Evolutionary conservation across 2,329 filamentous ascomycete species (phyloP), one percentile per base, ranked within the genome.

Genomic region (Aureobasidium sp.): DNA sequence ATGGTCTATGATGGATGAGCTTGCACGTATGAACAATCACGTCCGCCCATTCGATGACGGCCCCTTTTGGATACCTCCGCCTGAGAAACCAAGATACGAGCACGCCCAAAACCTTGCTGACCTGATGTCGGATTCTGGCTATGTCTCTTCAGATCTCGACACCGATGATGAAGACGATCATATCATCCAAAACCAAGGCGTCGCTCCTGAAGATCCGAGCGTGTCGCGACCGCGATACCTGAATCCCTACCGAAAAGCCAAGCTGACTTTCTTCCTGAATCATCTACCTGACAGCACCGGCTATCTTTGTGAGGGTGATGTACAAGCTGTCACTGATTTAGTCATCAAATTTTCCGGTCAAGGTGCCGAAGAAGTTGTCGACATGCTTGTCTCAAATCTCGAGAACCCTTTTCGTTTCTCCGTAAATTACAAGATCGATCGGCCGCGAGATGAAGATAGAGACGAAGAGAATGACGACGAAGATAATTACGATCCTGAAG

Each of bases 311-410:
- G 90, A 90, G 70, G 92, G 91, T 2, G 91, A 97, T 70, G 84
- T 97, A 50, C 92, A 91, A 1, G 84, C 92, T 5, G 81, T 97
- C 2, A 93, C 92, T 1, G 84, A 88, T 3, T 97, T 97, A 74
- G 92, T 92, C 13, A 91, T 97, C 62, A 87, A 87, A 2, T 91
- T 97, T 72, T 89, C 92, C 1, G 90, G 88, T 43, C 82, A 86
- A 24, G 94, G 92, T 17, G 89, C 90, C 13, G 89, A 95, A 66
- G 94, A 97, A 76, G 87, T 97, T 39, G 92, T 96, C n/a, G 84
- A 93, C 55, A 84, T 96, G 75, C 86, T 97, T 41, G 83, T 96
- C 0, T 82, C 86, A 0, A 97, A 99, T 69, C 81, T 97, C 37
- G 81, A 88, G 63, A 84, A 82, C 57, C 94, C 94, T 0, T 85